Evolutionary conservation across 2,329 filamentous ascomycete genomes (phyloP).

Genomic region (Colletotrichum sp.): DNA sequence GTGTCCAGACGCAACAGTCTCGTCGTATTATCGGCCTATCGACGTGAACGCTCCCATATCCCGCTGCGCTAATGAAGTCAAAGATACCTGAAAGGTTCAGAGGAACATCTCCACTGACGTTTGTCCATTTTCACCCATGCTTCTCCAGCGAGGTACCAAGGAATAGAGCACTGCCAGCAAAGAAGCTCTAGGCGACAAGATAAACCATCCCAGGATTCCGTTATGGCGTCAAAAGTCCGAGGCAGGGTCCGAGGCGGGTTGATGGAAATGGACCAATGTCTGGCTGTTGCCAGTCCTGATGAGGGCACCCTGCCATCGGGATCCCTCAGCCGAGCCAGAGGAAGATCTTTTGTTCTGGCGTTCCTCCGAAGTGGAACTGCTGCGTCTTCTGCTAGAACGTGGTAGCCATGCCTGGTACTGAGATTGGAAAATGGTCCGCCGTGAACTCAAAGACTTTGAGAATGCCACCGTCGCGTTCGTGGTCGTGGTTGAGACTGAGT

Average conservation of each 20-base stretch:
- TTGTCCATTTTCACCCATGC: background rate
- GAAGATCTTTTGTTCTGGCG: background rate
- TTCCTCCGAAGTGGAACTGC: background rate
- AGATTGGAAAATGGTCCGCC: background rate
- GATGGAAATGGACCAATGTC: background rate
- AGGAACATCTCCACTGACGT: background rate
- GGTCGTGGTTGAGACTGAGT: background rate
- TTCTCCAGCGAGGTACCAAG: background rate
- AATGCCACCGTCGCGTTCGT: background rate
- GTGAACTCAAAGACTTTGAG: background rate
- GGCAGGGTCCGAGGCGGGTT: background rate
- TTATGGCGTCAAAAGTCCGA: background rate
- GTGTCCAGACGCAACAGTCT: background rate
- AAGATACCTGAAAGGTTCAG: background rate
- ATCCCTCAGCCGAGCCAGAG: background rate
- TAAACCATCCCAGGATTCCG: background rate
- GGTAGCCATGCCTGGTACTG: background rate
- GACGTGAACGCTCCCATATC: background rate
- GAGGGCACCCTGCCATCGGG: background rate
- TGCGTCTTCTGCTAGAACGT: background rate
- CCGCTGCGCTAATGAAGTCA: background rate
- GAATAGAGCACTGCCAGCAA: background rate
- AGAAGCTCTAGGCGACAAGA: background rate
- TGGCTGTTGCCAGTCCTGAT: background rate
- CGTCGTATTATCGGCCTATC: background rate